Percentiles rank a stretch among this genome's conserved stretches.
phyloP scores from a whole-genome alignment of 805 yeast species.

The Ogataea kodamae region DNA sequence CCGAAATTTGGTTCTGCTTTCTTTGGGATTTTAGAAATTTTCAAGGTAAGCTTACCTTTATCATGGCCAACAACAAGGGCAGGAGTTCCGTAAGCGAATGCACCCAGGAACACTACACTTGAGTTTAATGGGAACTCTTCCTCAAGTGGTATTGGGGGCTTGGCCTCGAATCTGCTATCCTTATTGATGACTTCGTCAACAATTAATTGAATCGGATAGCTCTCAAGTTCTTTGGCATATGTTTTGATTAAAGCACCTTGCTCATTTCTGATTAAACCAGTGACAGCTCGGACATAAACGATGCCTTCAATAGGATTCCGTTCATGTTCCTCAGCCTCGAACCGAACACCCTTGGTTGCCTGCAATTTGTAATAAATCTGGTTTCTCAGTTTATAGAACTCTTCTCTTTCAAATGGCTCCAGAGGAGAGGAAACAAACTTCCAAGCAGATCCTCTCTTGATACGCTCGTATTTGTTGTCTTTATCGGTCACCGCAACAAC shows the following conservation, averaged over 20 bases:
- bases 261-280: conserved; percentile 68
- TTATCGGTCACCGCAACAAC: conserved; percentile 62
- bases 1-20: conserved; percentile 68
- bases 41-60: conserved; percentile 38
- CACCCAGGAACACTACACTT: conserved; percentile 76
- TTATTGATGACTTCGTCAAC: conserved; percentile 70
- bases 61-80: conserved; percentile 63
- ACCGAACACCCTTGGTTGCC: conserved; percentile 49
- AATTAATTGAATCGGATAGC: conserved; percentile 74
- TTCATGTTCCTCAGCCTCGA: conserved; percentile 13
- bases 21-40: conserved; percentile 48
- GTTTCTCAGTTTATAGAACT: conserved; percentile 41
- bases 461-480: conserved; percentile 42
- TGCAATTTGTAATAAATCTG: conserved; percentile 42
- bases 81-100: conserved; percentile 81
- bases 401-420: conserved; percentile 44
- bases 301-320: conserved; percentile 45
- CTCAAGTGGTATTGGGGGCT: conserved; percentile 70
- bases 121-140: conserved; percentile 77
- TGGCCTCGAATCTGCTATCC: conserved; percentile 71
- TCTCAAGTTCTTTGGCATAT: conserved; percentile 48
- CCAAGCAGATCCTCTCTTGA: conserved; percentile 30
- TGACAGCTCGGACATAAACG: conserved; percentile 68
- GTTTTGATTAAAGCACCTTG: conserved; percentile 79
- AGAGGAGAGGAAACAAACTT: conserved; percentile 37